These are phyloP conservation scores for Quercus lobata DNA, from an alignment of 331 rosid genomes.

Conservation along the genomic window DNA sequence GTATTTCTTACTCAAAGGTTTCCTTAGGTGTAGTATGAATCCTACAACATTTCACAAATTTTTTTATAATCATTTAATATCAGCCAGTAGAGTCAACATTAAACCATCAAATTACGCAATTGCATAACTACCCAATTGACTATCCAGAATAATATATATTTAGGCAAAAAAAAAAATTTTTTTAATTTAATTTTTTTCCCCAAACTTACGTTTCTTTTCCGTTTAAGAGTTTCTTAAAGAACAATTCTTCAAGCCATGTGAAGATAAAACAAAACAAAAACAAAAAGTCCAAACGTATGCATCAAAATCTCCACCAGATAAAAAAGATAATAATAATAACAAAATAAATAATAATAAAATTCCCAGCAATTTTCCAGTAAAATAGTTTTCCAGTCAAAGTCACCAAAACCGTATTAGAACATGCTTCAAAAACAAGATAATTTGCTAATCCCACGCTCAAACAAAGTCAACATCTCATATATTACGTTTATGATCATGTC, in stretches of 20 bases:
- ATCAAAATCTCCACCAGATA: not conserved
- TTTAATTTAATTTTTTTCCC: not conserved
- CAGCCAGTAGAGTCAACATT: not conserved
- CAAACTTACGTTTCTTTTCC: not conserved
- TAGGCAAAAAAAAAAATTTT: not conserved
- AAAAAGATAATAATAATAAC: not conserved
- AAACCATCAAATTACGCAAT: not conserved
- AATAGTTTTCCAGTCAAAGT: not conserved
- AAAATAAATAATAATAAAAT: not conserved
- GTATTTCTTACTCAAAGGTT: not conserved
- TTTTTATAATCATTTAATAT: not conserved
- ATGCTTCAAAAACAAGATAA: not conserved
- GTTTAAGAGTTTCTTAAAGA: not conserved
- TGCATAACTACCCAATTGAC: not conserved
- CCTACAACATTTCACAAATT: not conserved
- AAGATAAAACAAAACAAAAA: not conserved
- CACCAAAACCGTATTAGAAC: not conserved
- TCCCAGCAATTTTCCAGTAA: slow-evolving; percentile 3
- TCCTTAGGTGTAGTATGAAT: not conserved
- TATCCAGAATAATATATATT: not conserved
- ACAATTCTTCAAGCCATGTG: not conserved
- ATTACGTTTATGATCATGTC: no score
- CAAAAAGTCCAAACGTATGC: not conserved
- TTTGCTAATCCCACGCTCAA: not conserved
- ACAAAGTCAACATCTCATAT: not conserved